These are phyloP conservation scores for Pachysolen tannophilus DNA, from an alignment of 805 yeast genomes.

Conservation along the genomic window DNA sequence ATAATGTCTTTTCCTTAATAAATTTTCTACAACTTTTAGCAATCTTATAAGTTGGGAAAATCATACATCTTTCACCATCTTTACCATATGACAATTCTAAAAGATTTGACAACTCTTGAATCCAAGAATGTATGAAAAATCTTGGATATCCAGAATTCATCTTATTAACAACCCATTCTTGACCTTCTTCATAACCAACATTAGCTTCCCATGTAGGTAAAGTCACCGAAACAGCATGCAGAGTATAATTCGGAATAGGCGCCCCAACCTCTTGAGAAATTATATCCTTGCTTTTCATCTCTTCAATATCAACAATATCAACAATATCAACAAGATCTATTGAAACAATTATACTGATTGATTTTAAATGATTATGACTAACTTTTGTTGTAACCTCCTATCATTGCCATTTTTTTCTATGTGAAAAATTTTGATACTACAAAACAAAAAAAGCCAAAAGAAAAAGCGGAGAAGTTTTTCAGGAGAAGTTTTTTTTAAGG, in stretches of 20 bases:
- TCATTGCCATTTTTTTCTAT: too few species aligned
- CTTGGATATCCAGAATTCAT: slow-evolving; percentile 90
- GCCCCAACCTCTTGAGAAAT: slow-evolving; percentile 53
- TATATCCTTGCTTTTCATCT: too few species aligned
- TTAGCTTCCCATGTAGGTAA: slow-evolving; percentile 94
- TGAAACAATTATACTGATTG: too few species aligned
- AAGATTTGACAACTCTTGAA: slow-evolving; percentile 45
- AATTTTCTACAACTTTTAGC: slow-evolving; percentile 85
- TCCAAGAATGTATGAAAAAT: slow-evolving; percentile 59
- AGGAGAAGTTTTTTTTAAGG: too few species aligned
- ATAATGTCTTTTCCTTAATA: slow-evolving; percentile 38
- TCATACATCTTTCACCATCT: slow-evolving; percentile 64
- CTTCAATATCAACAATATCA: too few species aligned
- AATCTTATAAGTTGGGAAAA: slow-evolving; percentile 69
- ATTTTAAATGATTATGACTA: too few species aligned
- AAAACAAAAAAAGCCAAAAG: too few species aligned
- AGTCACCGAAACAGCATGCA: slow-evolving; percentile 92
- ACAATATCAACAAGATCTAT: too few species aligned
- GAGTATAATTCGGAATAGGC: slow-evolving; percentile 82
- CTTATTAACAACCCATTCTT: slow-evolving; percentile 65
- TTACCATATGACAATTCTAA: slow-evolving; percentile 69
- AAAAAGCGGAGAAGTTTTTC: too few species aligned
- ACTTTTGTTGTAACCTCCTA: too few species aligned
- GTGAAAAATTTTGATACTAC: too few species aligned
- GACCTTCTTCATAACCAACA: slow-evolving; percentile 89